These are phyloP conservation scores for Solanum arcanum DNA, from an alignment of 257 asterid genomes.

Conservation along the genomic window DNA sequence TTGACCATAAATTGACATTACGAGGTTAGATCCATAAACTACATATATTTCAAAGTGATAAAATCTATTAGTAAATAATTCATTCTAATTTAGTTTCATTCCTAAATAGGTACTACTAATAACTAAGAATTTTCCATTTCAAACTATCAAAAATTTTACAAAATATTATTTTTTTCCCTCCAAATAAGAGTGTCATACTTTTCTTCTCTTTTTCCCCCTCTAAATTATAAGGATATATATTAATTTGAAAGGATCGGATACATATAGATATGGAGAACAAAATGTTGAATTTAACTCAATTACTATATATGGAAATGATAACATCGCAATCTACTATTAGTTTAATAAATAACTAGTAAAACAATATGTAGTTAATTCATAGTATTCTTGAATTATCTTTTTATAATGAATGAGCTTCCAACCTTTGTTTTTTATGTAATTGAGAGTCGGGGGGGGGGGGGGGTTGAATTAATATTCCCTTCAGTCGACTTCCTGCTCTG, in stretches of 20 bases:
- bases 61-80: not conserved
- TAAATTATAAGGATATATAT: not conserved
- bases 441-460: no score
- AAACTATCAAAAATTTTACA: no score
- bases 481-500: no score
- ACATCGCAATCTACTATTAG: no score
- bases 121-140: no score
- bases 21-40: not conserved
- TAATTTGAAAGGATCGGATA: not conserved
- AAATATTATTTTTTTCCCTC: not conserved
- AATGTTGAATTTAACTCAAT: not conserved
- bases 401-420: not conserved
- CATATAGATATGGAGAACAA: not conserved
- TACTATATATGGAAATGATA: not conserved
- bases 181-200: not conserved
- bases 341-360: not conserved
- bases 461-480: no score
- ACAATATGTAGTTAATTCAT: not conserved
- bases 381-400: not conserved
- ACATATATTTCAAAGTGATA: not conserved
- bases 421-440: not conserved
- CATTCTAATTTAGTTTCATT: not conserved
- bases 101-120: not conserved
- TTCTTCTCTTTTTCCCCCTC: not conserved
- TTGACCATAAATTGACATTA: not conserved